Evolutionary conservation across 345 rosid genomes (phyloP).

Genomic region (Fremontodendron californicum): DNA sequence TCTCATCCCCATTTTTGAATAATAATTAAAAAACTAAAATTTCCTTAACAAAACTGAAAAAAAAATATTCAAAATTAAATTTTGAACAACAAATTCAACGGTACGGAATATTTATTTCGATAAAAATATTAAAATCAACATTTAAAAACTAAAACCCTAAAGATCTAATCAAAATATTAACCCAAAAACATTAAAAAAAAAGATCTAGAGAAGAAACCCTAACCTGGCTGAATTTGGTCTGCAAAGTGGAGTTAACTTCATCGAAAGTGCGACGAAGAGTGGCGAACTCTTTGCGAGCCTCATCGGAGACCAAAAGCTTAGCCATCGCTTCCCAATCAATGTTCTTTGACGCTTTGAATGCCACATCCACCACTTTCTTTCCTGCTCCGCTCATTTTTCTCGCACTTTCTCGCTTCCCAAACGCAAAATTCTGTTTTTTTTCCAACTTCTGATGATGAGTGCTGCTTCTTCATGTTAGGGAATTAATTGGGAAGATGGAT

Average conservation of each 20-base stretch:
- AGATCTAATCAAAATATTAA: not conserved
- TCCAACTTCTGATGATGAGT: not conserved
- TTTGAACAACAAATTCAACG: not conserved
- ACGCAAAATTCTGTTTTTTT: not conserved
- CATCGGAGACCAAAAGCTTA: too few species aligned
- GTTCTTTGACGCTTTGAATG: too few species aligned
- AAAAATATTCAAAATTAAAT: not conserved
- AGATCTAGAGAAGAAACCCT: constrained; percentile 10
- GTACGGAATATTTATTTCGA: not conserved
- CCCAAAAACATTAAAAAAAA: not conserved
- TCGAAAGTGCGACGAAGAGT: constrained; percentile 89
- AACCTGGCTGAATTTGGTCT: constrained; percentile 91
- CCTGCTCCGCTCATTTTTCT: constrained; percentile 84
- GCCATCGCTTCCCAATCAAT: too few species aligned
- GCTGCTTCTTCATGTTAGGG: not conserved
- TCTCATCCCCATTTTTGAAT: not conserved
- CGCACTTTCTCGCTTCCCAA: constrained; percentile 13
- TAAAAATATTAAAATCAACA: not conserved
- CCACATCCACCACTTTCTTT: too few species aligned
- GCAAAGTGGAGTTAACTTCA: constrained; percentile 81
- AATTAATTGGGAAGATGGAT: not conserved
- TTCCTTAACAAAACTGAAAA: not conserved
- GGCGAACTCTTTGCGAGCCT: too few species aligned
- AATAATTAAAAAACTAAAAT: not conserved
- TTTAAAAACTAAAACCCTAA: not conserved